Base-by-base conservation (phyloP, 768 basidiomycete genomes). In the Russula olivacea region DNA sequence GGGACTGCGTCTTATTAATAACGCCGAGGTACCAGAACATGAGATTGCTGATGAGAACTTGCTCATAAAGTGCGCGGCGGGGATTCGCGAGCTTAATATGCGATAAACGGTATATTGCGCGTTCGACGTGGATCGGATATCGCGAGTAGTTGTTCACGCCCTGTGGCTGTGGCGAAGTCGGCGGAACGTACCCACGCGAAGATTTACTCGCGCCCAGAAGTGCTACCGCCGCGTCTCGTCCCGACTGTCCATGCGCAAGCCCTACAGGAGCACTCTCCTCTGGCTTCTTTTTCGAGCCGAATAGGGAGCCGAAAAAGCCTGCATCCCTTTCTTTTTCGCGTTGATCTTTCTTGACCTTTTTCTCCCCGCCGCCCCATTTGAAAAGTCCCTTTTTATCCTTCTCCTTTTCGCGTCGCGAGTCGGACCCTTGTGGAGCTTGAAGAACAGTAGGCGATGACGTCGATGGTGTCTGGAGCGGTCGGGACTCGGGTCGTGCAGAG, bases 21-120 rank as follows among this genome's bases (percentile, higher is more conserved):
- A 98, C 87, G 14, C 95, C 93, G 41, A 99, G 81, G 73, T 98
- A 99, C 97, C 97, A 99, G 80, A 99, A 98, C 93, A 96, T 97
- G 70, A 93, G 77, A 72, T 93, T 93, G 71, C 89, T 91, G 74
- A 91, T 93, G 61, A 92, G 77, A 58, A 90, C 97, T 74, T 99
- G 97, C 77, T 99, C 97, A 71, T 97, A 98, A 19, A 99, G 80
- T 30, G 97, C 95, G 50, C 97, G 82, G 62, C 97, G 82, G 10
- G 97, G 95, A 75, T 98, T 99, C 23, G 97, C 97, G 50, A 99
- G 80, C 75, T 99, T 99, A 80, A 99, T 99, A 72, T 99, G 97
- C 72, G 92, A 95, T 55, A 99, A 79, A 63, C 97, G 82, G 76
- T 99, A 99, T 52, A 99, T 95, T 3, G 97, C 97, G 38, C 97